A percentile compares a stretch with the other conserved stretches of the same genome.
Evolutionary conservation across 2,329 filamentous ascomycete species (phyloP).

Genomic region (Talaromyces marneffei): DNA sequence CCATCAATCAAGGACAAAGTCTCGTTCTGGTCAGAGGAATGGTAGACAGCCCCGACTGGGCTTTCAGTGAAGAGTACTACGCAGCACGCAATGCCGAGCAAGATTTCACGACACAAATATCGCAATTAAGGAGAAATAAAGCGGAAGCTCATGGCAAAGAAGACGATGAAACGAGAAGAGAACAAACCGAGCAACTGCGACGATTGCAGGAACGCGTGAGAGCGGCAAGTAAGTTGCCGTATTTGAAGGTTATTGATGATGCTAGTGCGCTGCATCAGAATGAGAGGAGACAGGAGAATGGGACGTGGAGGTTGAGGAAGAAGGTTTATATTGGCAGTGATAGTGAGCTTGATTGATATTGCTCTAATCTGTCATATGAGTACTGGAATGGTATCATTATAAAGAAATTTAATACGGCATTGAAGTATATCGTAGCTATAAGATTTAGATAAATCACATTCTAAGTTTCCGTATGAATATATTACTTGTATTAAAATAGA

Average conservation of each 20-base stretch:
- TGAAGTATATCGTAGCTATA: too few relatives aligned
- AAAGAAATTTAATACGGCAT: too few relatives aligned
- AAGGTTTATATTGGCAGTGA: constrained; percentile 34
- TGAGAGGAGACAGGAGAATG: constrained; percentile 22
- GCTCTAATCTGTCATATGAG: too few relatives aligned
- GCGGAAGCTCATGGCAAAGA: neutral
- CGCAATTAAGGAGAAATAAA: constrained; percentile 19
- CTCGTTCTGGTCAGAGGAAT: constrained; percentile 46
- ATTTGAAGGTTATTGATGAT: constrained; percentile 37
- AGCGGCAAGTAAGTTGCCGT: constrained; percentile 36
- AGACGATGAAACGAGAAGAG: constrained; percentile 1
- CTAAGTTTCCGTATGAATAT: too few relatives aligned
- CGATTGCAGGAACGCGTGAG: constrained; percentile 30
- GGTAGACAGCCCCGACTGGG: constrained; percentile 42
- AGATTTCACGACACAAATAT: constrained; percentile 24
- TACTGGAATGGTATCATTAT: too few relatives aligned
- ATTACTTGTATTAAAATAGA: too few relatives aligned
- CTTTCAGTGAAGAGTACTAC: constrained; percentile 40
- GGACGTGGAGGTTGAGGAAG: constrained; percentile 38
- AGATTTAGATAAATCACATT: too few relatives aligned
- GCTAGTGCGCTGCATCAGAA: constrained; percentile 23
- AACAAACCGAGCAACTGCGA: constrained; percentile 20
- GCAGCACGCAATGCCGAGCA: constrained; percentile 34
- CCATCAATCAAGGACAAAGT: constrained; percentile 31
- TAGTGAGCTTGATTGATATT: constrained; percentile 24